Evolutionary conservation across 441 rosid genomes (phyloP).

Genomic region (Populus hybrid): DNA sequence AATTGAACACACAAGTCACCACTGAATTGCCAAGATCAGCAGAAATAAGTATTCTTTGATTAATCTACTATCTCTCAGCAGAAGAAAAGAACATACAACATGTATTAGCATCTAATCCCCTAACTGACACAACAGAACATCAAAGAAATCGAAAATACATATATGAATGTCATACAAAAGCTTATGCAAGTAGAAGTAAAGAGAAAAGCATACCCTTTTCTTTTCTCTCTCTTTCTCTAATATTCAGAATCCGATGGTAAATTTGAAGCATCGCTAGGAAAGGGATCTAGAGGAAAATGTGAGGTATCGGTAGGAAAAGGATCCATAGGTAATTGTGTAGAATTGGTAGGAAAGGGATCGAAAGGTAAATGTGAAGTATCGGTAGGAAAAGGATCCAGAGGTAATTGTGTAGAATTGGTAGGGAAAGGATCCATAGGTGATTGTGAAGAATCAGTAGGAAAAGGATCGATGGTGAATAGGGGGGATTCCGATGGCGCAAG

Average conservation of each 20-base stretch:
- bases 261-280: slow-evolving; percentile 11
- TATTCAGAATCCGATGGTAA: slow-evolving; percentile 76
- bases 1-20: slow-evolving; percentile 8
- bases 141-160: background rate
- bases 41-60: slow-evolving; percentile 26
- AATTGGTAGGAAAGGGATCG: slow-evolving; percentile 6
- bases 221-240: slow-evolving; percentile 24
- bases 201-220: slow-evolving; percentile 36
- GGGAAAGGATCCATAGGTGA: background rate
- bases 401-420: background rate
- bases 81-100: slow-evolving; percentile 20
- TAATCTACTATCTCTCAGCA: slow-evolving; percentile 24
- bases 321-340: slow-evolving; percentile 6
- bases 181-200: slow-evolving; percentile 14
- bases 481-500: slow-evolving; percentile 3
- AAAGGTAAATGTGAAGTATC: background rate
- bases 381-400: background rate
- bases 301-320: slow-evolving; percentile 18
- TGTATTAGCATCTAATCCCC: slow-evolving; percentile 21
- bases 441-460: background rate
- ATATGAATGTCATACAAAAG: slow-evolving; percentile 33
- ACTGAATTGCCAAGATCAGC: slow-evolving; percentile 20
- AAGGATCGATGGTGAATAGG: background rate
- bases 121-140: slow-evolving; percentile 27
- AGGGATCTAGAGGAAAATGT: slow-evolving; percentile 11